phyloP scores from a whole-genome alignment of 441 rosid genomes.

The Biscutella laevigata region DNA sequence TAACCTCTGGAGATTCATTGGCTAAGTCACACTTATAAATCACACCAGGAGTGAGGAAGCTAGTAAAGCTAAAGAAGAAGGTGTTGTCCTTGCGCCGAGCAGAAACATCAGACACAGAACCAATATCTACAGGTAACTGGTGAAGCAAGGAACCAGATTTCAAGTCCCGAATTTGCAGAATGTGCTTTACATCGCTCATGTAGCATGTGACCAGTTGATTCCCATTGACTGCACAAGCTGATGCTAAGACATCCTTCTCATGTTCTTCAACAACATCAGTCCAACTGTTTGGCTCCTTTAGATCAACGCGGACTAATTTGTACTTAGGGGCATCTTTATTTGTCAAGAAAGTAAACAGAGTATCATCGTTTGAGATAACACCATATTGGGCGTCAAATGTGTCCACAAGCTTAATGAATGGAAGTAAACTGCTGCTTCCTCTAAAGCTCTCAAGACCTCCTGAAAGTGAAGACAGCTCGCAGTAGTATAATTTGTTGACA shows the following conservation, averaged over 20 bases:
- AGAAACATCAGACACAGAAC: slow-evolving; percentile 58
- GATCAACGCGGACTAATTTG: slow-evolving; percentile 73
- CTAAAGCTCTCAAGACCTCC: slow-evolving; percentile 64
- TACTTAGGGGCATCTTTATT: slow-evolving; percentile 83
- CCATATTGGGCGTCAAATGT: slow-evolving; percentile 53
- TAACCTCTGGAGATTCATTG: slow-evolving; percentile 51
- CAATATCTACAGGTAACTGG: slow-evolving; percentile 69
- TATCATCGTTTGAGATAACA: slow-evolving; percentile 69
- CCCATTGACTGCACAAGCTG: slow-evolving; percentile 58
- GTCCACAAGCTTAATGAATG: slow-evolving; percentile 73
- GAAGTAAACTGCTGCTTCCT: slow-evolving; percentile 48
- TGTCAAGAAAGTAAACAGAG: slow-evolving; percentile 68
- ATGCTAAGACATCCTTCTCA: slow-evolving; percentile 73
- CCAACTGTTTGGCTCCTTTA: slow-evolving; percentile 70
- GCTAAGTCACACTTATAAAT: slow-evolving; percentile 73
- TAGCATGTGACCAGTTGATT: slow-evolving; percentile 66
- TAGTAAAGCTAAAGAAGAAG: slow-evolving; percentile 62
- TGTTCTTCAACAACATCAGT: slow-evolving; percentile 64
- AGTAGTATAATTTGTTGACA: slow-evolving; percentile 79
- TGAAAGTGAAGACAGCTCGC: slow-evolving; percentile 57
- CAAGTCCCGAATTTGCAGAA: slow-evolving; percentile 74
- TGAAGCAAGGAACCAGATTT: slow-evolving; percentile 69
- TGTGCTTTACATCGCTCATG: slow-evolving; percentile 82
- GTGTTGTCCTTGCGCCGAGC: slow-evolving; percentile 55
- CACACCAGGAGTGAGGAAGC: slow-evolving; percentile 84